These are phyloP conservation scores for Knoxia roxburghii DNA, from an alignment of 257 asterid genomes.

Conservation along the genomic window DNA sequence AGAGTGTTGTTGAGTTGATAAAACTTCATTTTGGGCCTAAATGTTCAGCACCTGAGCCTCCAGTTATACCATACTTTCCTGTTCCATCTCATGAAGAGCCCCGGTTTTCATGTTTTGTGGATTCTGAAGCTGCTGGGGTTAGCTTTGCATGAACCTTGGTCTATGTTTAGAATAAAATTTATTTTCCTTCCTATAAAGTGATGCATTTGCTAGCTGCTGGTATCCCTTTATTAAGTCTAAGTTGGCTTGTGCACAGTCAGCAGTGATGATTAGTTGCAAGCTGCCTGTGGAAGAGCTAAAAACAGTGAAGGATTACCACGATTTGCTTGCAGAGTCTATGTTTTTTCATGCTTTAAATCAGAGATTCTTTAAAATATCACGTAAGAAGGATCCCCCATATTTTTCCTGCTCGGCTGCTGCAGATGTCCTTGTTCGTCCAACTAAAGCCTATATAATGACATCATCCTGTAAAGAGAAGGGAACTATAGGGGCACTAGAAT, in stretches of 20 bases:
- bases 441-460: constrained; percentile 81
- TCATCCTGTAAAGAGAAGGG: constrained; percentile 92
- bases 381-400: constrained; percentile 79
- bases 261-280: constrained; percentile 97
- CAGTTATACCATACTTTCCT: constrained; percentile 53
- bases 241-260: constrained; percentile 58
- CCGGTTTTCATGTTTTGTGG: constrained; percentile 80
- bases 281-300: constrained; percentile 64
- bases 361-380: constrained; percentile 88
- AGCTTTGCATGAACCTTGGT: constrained; percentile 22
- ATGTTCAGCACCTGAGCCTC: constrained; percentile 51
- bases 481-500: constrained; percentile 69
- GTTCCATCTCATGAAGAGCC: constrained; percentile 86
- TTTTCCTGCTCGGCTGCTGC: constrained; percentile 94
- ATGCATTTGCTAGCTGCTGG: neutral
- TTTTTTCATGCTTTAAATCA: constrained; percentile 93
- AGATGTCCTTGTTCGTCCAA: constrained; percentile 77
- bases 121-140: constrained; percentile 96
- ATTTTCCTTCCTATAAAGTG: neutral
- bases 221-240: constrained; percentile 7
- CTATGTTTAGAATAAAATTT: constrained; percentile 7
- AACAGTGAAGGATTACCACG: constrained; percentile 76
- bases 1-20: constrained; percentile 83
- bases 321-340: constrained; percentile 90
- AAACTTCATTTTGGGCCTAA: constrained; percentile 70